Evolutionary conservation across 441 rosid species (phyloP), one percentile per base, ranked within the genome.

Genomic region (Adansonia grandidieri): DNA sequence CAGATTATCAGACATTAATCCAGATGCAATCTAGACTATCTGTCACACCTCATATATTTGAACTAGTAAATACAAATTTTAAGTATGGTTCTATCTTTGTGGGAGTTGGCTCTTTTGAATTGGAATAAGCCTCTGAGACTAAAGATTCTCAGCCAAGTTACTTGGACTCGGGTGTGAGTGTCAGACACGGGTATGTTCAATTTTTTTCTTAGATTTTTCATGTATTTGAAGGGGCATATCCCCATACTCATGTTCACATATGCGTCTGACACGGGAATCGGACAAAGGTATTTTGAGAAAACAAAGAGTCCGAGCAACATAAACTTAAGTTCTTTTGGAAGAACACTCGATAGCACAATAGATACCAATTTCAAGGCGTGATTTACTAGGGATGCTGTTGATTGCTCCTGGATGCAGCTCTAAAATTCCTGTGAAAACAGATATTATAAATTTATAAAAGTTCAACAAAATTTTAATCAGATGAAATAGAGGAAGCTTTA

Each of bases 371-470:
- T 92, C 97, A 40, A 96, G 84, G 86, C 88, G 97, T 60, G 98
- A 83, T 85, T 89, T 96, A 86, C 99, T 94, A 9, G 99, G 99
- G 73, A 96, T 96, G 82, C 98, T 96, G 87, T 96, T 96, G 85
- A 96, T 91, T 80, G 98, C 98, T 76, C 97, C 93, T 9, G 99
- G 99, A 83, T 94, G 97, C 80, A 94, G 89, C 71, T 92, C 96
- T 85, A 96, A 78, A 76, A 92, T 93, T 72, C 97, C 97, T 95
- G 51, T 44, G 51, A 48, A 78, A 76, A 66, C 10, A 76, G 6
- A 14, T 79, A 51, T 62, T 13, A 17, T 28, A 51, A 15, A 65
- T 68, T 37, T 79, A 71, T 11, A 76, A 64, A 4, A 64, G 50
- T 19, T 68, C 10, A 60, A 74, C 1, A 19, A 67, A 63, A 17